Base-by-base conservation (phyloP, 805 yeast species). In the Candida alai region DNA sequence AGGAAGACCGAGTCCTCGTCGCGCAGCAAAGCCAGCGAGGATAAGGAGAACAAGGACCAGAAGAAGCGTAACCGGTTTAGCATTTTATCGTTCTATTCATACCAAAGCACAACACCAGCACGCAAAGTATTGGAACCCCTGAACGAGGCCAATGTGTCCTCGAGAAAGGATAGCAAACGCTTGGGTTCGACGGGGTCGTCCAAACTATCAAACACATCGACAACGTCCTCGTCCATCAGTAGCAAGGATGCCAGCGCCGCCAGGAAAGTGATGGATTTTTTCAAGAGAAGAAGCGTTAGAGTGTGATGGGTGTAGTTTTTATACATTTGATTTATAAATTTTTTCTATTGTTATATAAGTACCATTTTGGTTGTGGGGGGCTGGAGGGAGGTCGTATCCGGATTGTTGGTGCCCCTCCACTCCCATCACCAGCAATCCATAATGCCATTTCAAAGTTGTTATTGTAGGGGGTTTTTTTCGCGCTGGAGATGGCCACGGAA, bases 201-300 rank as follows among this genome's bases (percentile, higher is more conserved):
- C 17, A 53, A 43, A 33, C 58, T 56, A 40, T 48, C 63, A 34
- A 43, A 51, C 20, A 20, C 23, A 10, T 19, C 27, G 3, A 40
- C 41, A 11, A 28, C 48, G 8, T 32, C 47, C 26, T 39, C 43
- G 27, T 32, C 46, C 23, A 56, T 44, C 37, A 51, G 48, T 43
- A 56, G 64, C 41, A 76, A 73, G 45, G 85, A 79, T 45, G 76
- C 78, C 14, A 79, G 88, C 30, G 81, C 93, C 2, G 87, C 93
- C 4, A 76, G 79, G 51, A 78, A 77, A 48, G 88, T 82, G 7
- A 76, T 82, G 72, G 89, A 81, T 54, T 82, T 82, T 54, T 81
- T 82, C 65, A 80, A 80, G 52, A 72, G 89, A 58, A 74, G 85
- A 42, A 59, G 65, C 36, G 52, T 62, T 4, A 49, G 60, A 40